Percentiles rank a stretch among this genome's conserved stretches.
Evolutionary conservation across 192 early-diverging fungal genomes (phyloP).

Genomic region (Backusella tarrabulga): DNA sequence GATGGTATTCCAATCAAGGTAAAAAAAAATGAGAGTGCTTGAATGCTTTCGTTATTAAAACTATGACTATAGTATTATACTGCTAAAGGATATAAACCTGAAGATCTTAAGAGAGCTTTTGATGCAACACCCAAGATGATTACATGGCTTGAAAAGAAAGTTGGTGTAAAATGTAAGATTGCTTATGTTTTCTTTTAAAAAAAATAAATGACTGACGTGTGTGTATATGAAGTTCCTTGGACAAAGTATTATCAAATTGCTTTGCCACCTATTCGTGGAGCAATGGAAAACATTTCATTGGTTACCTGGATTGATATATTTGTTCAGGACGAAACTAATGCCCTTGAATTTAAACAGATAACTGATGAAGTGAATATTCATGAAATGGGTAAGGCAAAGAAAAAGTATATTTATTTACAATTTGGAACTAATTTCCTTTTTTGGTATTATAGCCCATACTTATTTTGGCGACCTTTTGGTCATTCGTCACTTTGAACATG

Average conservation of each 20-base stretch:
- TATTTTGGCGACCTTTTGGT: slow-evolving; percentile 58
- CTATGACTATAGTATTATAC: slow-evolving; percentile 33
- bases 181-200: neutral
- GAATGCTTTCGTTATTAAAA: neutral
- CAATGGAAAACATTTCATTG: slow-evolving; percentile 59
- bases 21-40: neutral
- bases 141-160: slow-evolving; percentile 47
- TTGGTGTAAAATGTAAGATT: slow-evolving; percentile 31
- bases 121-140: slow-evolving; percentile 48
- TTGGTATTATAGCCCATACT: slow-evolving; percentile 31
- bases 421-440: neutral
- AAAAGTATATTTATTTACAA: neutral
- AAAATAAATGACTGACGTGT: neutral
- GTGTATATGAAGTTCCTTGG: slow-evolving; percentile 40
- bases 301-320: slow-evolving; percentile 44
- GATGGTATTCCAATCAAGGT: slow-evolving; percentile 45
- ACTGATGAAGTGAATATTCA: slow-evolving; percentile 48
- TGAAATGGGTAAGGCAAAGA: slow-evolving; percentile 43
- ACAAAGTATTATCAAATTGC: slow-evolving; percentile 53
- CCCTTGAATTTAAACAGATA: slow-evolving; percentile 25
- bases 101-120: slow-evolving; percentile 43
- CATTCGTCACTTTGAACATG: slow-evolving; percentile 59
- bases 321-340: slow-evolving; percentile 37
- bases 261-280: slow-evolving; percentile 40
- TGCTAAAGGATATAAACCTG: slow-evolving; percentile 37